phyloP scores from a whole-genome alignment of 2,329 filamentous ascomycete genomes.

The Colletotrichum gloeosporioides region DNA sequence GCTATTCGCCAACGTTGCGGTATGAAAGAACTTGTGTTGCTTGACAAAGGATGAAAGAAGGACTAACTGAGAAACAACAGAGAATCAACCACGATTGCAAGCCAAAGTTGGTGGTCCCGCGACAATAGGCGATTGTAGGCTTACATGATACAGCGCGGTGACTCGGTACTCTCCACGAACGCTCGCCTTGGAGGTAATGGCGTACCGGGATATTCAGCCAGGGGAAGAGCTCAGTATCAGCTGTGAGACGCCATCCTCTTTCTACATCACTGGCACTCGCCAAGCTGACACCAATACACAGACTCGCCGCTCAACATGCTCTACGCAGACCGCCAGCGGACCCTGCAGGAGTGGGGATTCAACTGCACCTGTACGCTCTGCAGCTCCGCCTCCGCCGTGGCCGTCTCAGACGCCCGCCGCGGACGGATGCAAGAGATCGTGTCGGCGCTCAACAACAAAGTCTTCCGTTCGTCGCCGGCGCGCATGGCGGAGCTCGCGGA shows the following conservation, averaged over 20 bases:
- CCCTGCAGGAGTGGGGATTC: slow-evolving; percentile 31
- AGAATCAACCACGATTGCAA: slow-evolving; percentile 41
- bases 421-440: slow-evolving; percentile 26
- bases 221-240: slow-evolving; percentile 41
- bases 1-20: slow-evolving; percentile 36
- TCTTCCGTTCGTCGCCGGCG: not conserved
- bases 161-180: slow-evolving; percentile 35
- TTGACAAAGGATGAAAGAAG: not conserved
- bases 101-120: slow-evolving; percentile 32
- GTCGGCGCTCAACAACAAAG: slow-evolving; percentile 17
- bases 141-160: slow-evolving; percentile 29
- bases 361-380: slow-evolving; percentile 32
- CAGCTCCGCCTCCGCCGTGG: slow-evolving; percentile 15
- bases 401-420: slow-evolving; percentile 26
- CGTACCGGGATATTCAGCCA: slow-evolving; percentile 36
- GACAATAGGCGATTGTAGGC: not conserved
- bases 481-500: slow-evolving; percentile 17
- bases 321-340: slow-evolving; percentile 25
- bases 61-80: slow-evolving; percentile 19
- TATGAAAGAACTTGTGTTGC: not conserved
- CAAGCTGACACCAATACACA: slow-evolving; percentile 8
- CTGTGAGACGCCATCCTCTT: slow-evolving; percentile 27
- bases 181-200: slow-evolving; percentile 35
- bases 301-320: slow-evolving; percentile 31
- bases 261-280: not conserved